Percentiles rank a stretch among this genome's conserved stretches.
phyloP scores from a whole-genome alignment of 495 filamentous ascomycete species.

The Daldinia childiae region DNA sequence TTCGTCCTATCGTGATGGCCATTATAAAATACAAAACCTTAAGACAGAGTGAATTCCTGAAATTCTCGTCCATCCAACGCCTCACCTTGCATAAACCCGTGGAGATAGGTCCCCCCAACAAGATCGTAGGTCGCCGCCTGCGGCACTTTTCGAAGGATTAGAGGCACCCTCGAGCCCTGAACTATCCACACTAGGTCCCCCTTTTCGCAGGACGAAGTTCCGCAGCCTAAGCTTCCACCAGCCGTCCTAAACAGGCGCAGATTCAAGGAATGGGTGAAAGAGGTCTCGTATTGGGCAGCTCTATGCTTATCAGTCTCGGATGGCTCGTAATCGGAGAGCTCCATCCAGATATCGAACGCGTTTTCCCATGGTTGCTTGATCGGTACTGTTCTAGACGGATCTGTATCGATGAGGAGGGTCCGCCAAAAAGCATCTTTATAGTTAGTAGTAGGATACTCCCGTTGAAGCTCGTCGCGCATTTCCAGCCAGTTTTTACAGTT shows the following conservation, averaged over 20 bases:
- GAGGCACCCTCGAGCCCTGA: conserved; percentile 37
- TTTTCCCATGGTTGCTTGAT: conserved; percentile 29
- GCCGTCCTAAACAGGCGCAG: conserved; percentile 35
- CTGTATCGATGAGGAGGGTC: conserved; percentile 36
- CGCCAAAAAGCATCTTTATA: conserved; percentile 36
- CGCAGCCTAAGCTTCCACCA: conserved; percentile 29
- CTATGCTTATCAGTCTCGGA: conserved; percentile 17
- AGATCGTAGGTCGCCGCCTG: conserved; percentile 14
- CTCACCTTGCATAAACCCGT: conserved; percentile 41
- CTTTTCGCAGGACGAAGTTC: conserved; percentile 24
- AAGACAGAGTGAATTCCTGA: conserved; percentile 22
- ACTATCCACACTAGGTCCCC: conserved; percentile 38
- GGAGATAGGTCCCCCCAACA: conserved; percentile 39
- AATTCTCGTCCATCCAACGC: conserved; percentile 23
- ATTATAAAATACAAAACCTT: neutral
- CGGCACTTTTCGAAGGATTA: conserved; percentile 25
- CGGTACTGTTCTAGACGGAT: conserved; percentile 18
- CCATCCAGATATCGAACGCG: conserved; percentile 32
- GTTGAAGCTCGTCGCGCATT: conserved; percentile 22
- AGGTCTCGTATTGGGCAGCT: conserved; percentile 29
- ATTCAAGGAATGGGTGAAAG: conserved; percentile 36
- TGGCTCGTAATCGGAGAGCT: conserved; percentile 4
- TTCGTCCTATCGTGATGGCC: neutral
- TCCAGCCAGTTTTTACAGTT: conserved; percentile 28
- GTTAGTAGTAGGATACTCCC: conserved; percentile 22